Conservation (phyloP, 2,329 filamentous ascomycete species). For the Epichloe aotearoae region DNA sequence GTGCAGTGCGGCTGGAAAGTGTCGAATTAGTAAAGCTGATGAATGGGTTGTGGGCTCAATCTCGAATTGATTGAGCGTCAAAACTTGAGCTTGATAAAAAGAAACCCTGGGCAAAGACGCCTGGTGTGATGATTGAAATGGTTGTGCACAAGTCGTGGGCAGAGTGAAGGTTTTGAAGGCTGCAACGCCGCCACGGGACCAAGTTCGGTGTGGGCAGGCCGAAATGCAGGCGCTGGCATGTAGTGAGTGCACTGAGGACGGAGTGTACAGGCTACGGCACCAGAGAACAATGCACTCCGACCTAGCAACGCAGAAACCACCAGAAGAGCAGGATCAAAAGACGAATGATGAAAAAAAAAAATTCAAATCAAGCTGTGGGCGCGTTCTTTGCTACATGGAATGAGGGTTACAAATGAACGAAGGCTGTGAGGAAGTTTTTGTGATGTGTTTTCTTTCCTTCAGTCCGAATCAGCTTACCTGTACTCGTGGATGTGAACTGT, state of each 20-base stretch:
- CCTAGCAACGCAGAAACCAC: neutral
- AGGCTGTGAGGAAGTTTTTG: no score
- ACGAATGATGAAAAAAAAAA: no score
- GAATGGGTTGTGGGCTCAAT: neutral
- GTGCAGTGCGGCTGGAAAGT: neutral
- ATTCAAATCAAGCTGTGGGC: neutral
- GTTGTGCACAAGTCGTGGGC: neutral
- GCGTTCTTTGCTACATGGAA: no score
- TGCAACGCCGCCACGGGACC: constrained; percentile 6
- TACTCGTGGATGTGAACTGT: neutral
- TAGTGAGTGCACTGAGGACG: neutral
- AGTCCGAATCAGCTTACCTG: neutral
- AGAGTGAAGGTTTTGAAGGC: constrained; percentile 5
- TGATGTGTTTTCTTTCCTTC: neutral
- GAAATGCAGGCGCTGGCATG: neutral
- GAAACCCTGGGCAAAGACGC: neutral
- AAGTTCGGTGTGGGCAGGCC: constrained; percentile 7
- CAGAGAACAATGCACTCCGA: neutral
- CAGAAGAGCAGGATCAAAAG: neutral
- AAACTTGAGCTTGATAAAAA: neutral
- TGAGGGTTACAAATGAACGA: neutral
- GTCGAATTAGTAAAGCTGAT: neutral
- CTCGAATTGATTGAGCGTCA: neutral
- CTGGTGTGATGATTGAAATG: neutral
- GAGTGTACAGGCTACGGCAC: neutral